Evolutionary conservation across 305 asterid genomes (phyloP), one percentile per base, ranked within the genome.

Genomic region (Fraxinus latifolia): DNA sequence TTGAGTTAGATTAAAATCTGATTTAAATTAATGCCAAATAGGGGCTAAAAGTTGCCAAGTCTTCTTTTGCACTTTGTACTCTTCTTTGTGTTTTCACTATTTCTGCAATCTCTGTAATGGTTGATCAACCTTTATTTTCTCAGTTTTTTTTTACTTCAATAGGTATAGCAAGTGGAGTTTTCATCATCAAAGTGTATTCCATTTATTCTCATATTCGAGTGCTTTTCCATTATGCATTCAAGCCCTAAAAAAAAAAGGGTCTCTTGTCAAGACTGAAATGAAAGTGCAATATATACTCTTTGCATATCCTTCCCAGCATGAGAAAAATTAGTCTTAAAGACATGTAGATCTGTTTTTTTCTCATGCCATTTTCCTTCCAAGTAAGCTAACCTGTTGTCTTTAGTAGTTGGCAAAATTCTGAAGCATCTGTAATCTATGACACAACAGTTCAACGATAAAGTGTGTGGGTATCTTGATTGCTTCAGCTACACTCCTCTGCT

Each of bases 171-270:
- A 53, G 39, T 36, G 33, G 34, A 74, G 70, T 19, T 44, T 15
- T 3, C 7, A 7, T 31, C 29, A 67, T 76, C 67, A 27, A 68
- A 27, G 36, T 29, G 39, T 14, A 29, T 68, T 27, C 19, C 19
- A 68, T 68, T 68, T 68, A 29, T 29, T 68, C 8, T 68, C 77
- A 76, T 85, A 73, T 70, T 74, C n/a, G 77, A 70, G 82, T 81
- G n/a, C 37, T 44, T 76, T 37, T 55, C 47, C 76, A 32, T 73
- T 47, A 53, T 77, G 44, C 65, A 74, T 77, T 72, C 82, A 72
- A 53, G 77, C 75, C 73, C 74, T 82, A 9, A 36, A 44, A 31
- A 73, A 37, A 37, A 8, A 42, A 73, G 12, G 74, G 50, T 32
- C 84, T 82, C 53, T 36, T 76, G 55, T 83, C 79, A 67, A 39